phyloP scores from a whole-genome alignment of 306 rosid species.

The Medicago ruthenica region DNA sequence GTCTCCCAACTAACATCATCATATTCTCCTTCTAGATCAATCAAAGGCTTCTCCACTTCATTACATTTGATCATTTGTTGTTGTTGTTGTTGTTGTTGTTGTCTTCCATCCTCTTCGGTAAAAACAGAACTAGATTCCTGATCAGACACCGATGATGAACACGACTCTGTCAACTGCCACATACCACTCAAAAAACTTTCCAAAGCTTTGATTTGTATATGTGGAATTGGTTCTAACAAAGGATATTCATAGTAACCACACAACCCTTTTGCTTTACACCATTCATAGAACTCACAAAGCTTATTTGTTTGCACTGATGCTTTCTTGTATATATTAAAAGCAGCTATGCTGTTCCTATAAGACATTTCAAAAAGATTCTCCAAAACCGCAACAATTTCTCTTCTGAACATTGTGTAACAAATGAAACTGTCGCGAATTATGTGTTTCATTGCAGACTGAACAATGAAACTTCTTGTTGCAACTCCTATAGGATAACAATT shows the following conservation, averaged over 20 bases:
- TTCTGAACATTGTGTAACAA: constrained; percentile 52
- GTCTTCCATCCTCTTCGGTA: constrained; percentile 37
- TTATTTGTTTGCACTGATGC: constrained; percentile 62
- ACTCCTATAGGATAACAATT: constrained; percentile 62
- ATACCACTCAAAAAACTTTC: constrained; percentile 62
- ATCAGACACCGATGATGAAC: constrained; percentile 37
- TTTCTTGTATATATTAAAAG: constrained; percentile 69
- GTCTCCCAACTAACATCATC: constrained; percentile 62
- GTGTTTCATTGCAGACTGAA: constrained; percentile 61
- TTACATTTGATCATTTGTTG: constrained; percentile 31
- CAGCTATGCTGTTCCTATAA: constrained; percentile 50
- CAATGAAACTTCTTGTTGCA: constrained; percentile 48
- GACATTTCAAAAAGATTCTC: constrained; percentile 76
- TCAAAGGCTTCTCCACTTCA: constrained; percentile 58
- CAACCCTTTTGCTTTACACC: constrained; percentile 59
- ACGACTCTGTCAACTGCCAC: constrained; percentile 73
- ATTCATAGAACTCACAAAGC: constrained; percentile 63
- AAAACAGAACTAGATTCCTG: constrained; percentile 23
- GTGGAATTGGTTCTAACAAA: constrained; percentile 60
- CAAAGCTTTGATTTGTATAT: constrained; percentile 59
- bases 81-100: neutral
- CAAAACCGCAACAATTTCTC: constrained; percentile 53
- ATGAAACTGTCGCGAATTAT: constrained; percentile 65
- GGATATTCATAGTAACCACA: constrained; percentile 72
- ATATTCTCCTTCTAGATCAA: constrained; percentile 45